Conservation (phyloP, 2,329 filamentous ascomycete genomes). For the Calonectria crousiana region DNA sequence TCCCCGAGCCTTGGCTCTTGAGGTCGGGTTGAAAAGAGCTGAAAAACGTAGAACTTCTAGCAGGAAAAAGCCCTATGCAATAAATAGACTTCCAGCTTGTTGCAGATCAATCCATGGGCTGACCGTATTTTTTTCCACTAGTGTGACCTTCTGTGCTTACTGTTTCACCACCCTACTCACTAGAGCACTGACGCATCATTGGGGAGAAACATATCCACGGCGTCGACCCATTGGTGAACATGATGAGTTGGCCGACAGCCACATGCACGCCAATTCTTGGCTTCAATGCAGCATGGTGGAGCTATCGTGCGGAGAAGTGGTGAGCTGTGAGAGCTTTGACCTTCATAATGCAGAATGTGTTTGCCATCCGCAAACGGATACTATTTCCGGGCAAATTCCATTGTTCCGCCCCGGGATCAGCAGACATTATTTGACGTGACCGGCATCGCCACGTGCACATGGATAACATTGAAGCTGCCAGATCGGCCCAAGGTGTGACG, state of each 20-base stretch:
- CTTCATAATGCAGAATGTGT: background rate
- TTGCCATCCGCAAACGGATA: background rate
- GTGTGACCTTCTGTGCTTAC: background rate
- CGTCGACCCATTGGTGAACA: background rate
- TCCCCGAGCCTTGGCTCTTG: no score
- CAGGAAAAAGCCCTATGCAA: no score
- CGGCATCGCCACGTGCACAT: no score
- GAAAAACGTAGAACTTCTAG: no score
- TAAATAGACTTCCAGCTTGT: background rate
- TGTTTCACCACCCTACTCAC: background rate
- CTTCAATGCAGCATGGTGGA: background rate
- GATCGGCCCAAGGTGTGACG: no score
- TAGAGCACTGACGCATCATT: background rate
- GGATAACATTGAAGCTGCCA: no score
- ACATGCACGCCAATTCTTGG: background rate
- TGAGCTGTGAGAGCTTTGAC: background rate
- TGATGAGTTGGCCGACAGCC: background rate
- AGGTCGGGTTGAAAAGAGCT: no score
- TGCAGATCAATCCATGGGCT: background rate
- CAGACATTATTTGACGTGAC: no score
- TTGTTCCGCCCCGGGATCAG: background rate
- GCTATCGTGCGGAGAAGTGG: background rate
- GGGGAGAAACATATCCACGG: background rate
- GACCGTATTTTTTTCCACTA: no score
- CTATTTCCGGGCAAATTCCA: background rate